Conservation (phyloP, 768 basidiomycete genomes). For the Termitomyces sp. region DNA sequence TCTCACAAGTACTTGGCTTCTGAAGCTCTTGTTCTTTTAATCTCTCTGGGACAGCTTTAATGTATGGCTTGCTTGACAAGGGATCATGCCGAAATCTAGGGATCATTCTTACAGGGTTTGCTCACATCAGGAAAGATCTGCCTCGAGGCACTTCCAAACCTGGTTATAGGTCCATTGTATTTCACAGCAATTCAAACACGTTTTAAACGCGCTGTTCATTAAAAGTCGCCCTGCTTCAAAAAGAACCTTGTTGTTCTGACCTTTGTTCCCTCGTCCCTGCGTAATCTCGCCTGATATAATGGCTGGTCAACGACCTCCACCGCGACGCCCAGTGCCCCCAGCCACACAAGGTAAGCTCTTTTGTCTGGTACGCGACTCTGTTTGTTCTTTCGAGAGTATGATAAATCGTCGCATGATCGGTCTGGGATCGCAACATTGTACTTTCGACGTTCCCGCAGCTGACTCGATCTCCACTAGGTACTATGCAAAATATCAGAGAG, state of each 20-base stretch:
- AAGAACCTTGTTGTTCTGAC: conserved; percentile 1
- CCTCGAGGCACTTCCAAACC: conserved; percentile 26
- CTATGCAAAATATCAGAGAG: conserved; percentile 41
- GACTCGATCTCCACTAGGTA: conserved; percentile 26
- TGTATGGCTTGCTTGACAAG: conserved; percentile 1
- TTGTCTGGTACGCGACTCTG: background rate
- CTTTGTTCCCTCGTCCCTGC: no score
- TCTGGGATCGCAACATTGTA: no score
- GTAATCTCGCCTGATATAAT: conserved; percentile 29
- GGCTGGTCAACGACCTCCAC: conserved; percentile 48
- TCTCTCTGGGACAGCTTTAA: no score
- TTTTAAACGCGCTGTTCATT: conserved; percentile 57
- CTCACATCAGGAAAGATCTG: conserved; percentile 9
- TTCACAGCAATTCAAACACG: conserved; percentile 40
- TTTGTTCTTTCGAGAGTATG: no score
- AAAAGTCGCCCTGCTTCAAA: conserved; percentile 21
- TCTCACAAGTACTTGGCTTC: no score
- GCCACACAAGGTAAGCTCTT: conserved; percentile 37
- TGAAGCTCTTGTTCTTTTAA: no score
- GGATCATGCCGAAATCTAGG: conserved; percentile 10
- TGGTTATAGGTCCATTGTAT: no score
- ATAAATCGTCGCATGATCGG: no score
- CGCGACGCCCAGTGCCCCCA: conserved; percentile 44
- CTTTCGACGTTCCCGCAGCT: conserved; percentile 9
- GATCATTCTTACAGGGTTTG: no score